Evolutionary conservation across 306 rosid genomes (phyloP).

Genomic region (Ochetophila trinervis): DNA sequence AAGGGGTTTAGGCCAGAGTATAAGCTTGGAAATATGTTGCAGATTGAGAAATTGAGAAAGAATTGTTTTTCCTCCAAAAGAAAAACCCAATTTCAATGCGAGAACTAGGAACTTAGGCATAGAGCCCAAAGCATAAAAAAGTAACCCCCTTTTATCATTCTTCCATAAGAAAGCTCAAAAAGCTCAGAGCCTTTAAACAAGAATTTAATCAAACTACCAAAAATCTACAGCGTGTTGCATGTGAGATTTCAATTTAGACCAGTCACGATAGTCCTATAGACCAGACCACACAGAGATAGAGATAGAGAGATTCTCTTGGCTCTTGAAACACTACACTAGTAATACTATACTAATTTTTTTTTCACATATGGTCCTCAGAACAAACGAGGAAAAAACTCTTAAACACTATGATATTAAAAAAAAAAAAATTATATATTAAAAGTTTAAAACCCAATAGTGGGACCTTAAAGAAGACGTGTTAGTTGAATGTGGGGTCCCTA

Average conservation of each 20-base stretch:
- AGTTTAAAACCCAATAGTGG: not conserved
- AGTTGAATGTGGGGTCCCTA: not conserved
- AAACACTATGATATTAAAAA: too few relatives aligned
- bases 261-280: constrained; percentile 35
- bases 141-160: constrained; percentile 37
- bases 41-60: not conserved
- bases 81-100: not conserved
- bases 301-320: constrained; percentile 37
- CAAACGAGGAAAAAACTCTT: constrained; percentile 2
- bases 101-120: not conserved
- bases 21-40: too few relatives aligned
- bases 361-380: not conserved
- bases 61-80: not conserved
- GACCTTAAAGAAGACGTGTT: constrained; percentile 21
- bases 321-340: not conserved
- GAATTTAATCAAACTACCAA: constrained; percentile 25
- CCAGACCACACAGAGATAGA: constrained; percentile 11
- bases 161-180: constrained; percentile 14
- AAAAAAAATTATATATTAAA: not conserved
- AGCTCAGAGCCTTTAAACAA: constrained; percentile 20
- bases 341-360: constrained; percentile 2
- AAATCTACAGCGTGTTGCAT: constrained; percentile 55
- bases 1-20: not conserved
- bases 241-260: constrained; percentile 52
- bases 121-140: constrained; percentile 43